Base-by-base conservation (phyloP, 805 yeast species). In the Lachancea lanzarotensis region DNA sequence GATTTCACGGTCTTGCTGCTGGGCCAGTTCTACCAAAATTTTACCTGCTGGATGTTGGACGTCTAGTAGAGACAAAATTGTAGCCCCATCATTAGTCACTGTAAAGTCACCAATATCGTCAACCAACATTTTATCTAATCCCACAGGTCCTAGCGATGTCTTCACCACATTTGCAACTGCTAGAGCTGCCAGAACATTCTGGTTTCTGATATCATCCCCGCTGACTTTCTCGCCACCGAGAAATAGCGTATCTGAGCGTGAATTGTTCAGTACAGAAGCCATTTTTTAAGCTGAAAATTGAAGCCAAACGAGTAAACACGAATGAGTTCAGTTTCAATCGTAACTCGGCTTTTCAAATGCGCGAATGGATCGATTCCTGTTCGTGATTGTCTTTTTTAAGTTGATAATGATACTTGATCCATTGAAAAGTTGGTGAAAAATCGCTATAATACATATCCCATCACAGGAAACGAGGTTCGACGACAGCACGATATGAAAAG, bases 11-110 rank as follows among this genome's bases (percentile, higher is more conserved):
- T 93, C 99, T 71, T 93, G 99, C 67, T 93, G 98, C 66, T 93
- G 96, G 2, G 98, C 98, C 60, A 93, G 75, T 62, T 93, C 98
- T 40, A 93, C 98, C 47, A 93, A 72, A 56, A 93, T 93, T 70
- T 89, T 91, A 15, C 98, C 98, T 1, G 98, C 98, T 30, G 99
- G 99, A 66, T 93, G 98, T 68, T 93, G 96, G 42, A 93, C 98
- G 63, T 93, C 98, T 52, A 93, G 72, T 43, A 95, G 69, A 9
- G 88, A 76, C 52, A 93, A 72, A 57, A 93, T 93, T 3, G 98
- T 93, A 48, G 99, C 98, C 53, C 99, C 99, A 67, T 93, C 99
- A 68, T 93, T 93, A 38, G 99, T 93, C 41, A 93, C 97, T 5
- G 96, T 90, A 38, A 93, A 97, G 68, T 95, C 98, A 52, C 98